Evolutionary conservation across 257 asterid species (phyloP), one percentile per base, ranked within the genome.

Genomic region (Agastache rugosa): DNA sequence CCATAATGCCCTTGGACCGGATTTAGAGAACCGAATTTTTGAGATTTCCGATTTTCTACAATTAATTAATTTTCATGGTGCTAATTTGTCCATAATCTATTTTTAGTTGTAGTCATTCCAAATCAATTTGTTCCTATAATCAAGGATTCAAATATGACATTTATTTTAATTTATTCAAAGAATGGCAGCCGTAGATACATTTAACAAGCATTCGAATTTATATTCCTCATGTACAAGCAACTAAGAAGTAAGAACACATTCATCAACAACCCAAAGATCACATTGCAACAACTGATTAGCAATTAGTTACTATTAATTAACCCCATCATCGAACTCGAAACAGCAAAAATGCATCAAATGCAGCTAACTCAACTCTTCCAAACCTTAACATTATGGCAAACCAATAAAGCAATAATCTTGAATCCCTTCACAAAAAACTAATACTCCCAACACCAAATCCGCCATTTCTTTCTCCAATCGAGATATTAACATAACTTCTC

Each of bases 181-280:
- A n/a, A 39, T 1, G 41, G 11, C 37, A 9, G 15, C 67, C 10
- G 14, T 60, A 39, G 42, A 17, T 1, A 29, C 58, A 79, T 10
- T 14, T 11, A 54, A 23, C 48, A 59, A 54, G 63, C 54, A 10
- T 50, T 39, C 8, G 3, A 53, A 45, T 16, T n/a, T n/a, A n/a
- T 10, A 25, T 1, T 17, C n/a, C 48, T 25, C 39, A 10, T 11
- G 25, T 25, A 41, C 19, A 69, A 67, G 50, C 35, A 42, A 19
- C 37, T 4, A 42, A 47, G 14, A 65, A 19, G 34, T 6, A 47
- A 39, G n/a, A 67, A 69, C 39, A 55, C 66, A 62, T 42, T 56
- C 64, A 69, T 10, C 35, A 51, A 67, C 8, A 47, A 53, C 19
- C 58, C 73, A 19, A 78, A 67, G 15, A 55, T 50, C 70, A 60